Percentiles rank a stretch among this genome's conserved stretches.
Evolutionary conservation across 2,329 filamentous ascomycete species (phyloP).

Genomic region (Trichophyton schoenleinii): DNA sequence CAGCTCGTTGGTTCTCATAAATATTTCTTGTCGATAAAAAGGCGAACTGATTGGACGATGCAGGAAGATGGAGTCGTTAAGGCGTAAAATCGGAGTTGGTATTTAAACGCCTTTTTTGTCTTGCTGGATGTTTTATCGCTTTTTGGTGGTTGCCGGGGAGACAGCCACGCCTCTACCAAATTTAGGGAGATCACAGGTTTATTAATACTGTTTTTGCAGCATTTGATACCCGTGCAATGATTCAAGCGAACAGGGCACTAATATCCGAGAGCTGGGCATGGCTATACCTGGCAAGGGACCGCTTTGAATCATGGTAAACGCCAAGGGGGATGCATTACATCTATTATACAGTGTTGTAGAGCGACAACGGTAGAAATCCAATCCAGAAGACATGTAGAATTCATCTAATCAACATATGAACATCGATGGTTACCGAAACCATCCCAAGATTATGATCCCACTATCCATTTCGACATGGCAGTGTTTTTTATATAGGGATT

Average conservation of each 20-base stretch:
- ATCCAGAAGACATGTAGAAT: background rate
- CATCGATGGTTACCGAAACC: background rate
- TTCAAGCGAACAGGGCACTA: no score
- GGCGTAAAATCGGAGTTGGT: no score
- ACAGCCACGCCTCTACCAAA: background rate
- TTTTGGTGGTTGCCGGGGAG: background rate
- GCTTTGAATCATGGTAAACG: no score
- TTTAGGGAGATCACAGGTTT: no score
- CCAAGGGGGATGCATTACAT: no score
- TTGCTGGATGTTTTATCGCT: background rate
- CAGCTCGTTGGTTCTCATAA: background rate
- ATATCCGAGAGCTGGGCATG: no score
- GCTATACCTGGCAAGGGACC: background rate
- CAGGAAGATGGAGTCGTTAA: background rate
- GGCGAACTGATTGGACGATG: background rate
- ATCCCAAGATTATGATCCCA: background rate
- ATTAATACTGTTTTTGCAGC: no score
- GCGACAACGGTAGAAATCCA: no score
- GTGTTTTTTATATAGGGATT: slow-evolving; percentile 25
- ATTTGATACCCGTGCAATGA: no score
- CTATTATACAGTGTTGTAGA: no score
- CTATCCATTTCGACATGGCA: background rate
- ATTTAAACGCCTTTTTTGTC: background rate
- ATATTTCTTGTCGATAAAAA: background rate
- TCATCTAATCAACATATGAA: background rate